A percentile compares a stretch with the other conserved stretches of the same genome.
Conservation (phyloP, 345 rosid species). For the Microthlaspi erraticum region DNA sequence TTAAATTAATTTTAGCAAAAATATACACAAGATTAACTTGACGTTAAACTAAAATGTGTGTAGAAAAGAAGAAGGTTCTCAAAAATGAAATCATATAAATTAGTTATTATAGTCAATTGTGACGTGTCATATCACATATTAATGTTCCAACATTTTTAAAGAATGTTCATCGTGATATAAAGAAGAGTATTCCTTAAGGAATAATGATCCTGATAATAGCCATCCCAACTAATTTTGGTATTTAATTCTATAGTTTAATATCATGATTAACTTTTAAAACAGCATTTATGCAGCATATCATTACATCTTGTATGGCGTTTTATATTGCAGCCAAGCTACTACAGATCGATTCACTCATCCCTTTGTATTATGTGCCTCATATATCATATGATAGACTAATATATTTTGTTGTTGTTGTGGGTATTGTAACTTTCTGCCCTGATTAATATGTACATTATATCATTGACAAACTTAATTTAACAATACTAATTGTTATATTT, state of each 20-base stretch:
- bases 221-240: constrained; percentile 14
- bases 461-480: neutral
- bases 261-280: neutral
- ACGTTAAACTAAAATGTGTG: no score
- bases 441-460: neutral
- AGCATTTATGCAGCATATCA: constrained; percentile 3
- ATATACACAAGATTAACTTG: no score
- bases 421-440: neutral
- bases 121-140: neutral
- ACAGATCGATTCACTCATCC: constrained; percentile 3
- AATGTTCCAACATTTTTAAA: neutral
- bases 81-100: neutral
- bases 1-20: no score
- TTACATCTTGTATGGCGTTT: constrained; percentile 14
- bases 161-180: neutral
- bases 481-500: neutral
- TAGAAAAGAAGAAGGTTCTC: neutral
- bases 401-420: neutral
- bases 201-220: neutral
- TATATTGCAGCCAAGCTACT: constrained; percentile 13
- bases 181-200: neutral
- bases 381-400: no score
- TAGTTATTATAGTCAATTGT: neutral
- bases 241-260: neutral
- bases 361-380: neutral